phyloP scores from a whole-genome alignment of 2,329 filamentous ascomycete species.

The Colletotrichum kahawae region DNA sequence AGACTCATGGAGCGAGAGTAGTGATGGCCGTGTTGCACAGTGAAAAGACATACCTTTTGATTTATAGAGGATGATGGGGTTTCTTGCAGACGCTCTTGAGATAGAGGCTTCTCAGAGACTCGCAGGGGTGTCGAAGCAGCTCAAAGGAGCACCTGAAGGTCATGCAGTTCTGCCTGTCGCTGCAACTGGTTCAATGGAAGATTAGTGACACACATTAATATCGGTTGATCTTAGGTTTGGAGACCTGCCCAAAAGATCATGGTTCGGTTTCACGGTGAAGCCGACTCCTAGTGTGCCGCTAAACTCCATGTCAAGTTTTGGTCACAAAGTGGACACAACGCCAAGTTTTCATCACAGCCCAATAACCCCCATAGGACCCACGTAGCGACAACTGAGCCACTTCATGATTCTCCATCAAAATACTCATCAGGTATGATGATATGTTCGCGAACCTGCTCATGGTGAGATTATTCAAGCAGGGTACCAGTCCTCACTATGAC shows the following conservation, averaged over 20 bases:
- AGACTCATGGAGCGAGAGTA: not conserved
- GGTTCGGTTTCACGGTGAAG: not conserved
- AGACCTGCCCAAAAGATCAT: not conserved
- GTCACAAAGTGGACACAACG: not conserved
- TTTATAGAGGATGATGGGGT: too few relatives aligned
- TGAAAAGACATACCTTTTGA: too few relatives aligned
- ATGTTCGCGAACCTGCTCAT: not conserved
- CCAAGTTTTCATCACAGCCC: not conserved
- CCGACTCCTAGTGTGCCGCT: not conserved
- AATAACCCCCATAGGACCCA: not conserved
- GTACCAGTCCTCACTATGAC: too few relatives aligned
- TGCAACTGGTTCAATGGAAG: not conserved
- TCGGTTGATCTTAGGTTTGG: rapidly evolving
- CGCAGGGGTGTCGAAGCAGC: too few relatives aligned
- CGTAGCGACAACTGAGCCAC: not conserved
- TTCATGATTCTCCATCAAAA: not conserved
- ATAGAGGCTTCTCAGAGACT: too few relatives aligned
- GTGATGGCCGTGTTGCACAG: not conserved
- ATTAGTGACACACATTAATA: not conserved
- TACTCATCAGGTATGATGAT: not conserved
- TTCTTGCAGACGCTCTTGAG: too few relatives aligned
- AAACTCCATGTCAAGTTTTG: not conserved
- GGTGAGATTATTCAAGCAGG: not conserved
- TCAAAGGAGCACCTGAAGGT: not conserved
- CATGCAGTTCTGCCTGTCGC: not conserved